Percentiles rank a stretch among this genome's conserved stretches.
Conservation (phyloP, 2,329 filamentous ascomycete genomes). For the Diaporthe vexans region DNA sequence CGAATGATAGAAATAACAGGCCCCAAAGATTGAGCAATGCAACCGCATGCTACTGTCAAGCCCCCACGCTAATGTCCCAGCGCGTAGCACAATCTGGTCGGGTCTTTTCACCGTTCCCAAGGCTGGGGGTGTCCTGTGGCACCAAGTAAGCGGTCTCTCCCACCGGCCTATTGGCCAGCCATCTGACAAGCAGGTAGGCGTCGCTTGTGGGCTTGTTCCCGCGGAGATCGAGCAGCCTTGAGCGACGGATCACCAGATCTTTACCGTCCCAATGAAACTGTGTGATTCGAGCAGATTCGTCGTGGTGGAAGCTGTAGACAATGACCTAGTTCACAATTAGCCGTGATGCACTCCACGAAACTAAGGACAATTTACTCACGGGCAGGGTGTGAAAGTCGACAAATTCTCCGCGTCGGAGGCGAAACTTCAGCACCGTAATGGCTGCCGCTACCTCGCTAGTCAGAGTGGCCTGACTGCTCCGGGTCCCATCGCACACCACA, state of each 20-base stretch:
- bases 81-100: background rate
- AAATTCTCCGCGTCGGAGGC: background rate
- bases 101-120: background rate
- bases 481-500: background rate
- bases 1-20: background rate
- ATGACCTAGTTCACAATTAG: background rate
- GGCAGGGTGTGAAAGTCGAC: background rate
- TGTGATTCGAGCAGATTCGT: background rate
- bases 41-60: background rate
- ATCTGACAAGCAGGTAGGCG: background rate
- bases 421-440: background rate
- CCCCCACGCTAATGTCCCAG: background rate
- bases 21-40: background rate
- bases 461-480: background rate
- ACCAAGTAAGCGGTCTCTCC: background rate
- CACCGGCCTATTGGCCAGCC: background rate
- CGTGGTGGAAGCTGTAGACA: background rate
- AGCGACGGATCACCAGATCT: background rate
- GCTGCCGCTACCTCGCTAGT: background rate
- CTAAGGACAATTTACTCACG: background rate
- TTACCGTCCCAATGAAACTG: background rate
- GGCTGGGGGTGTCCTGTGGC: background rate
- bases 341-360: too few species aligned
- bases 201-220: background rate
- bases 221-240: background rate